A percentile compares a stretch with the other conserved stretches of the same genome.
Evolutionary conservation across 2,329 filamentous ascomycete species (phyloP).

Genomic region (Aspergillus cejpii): DNA sequence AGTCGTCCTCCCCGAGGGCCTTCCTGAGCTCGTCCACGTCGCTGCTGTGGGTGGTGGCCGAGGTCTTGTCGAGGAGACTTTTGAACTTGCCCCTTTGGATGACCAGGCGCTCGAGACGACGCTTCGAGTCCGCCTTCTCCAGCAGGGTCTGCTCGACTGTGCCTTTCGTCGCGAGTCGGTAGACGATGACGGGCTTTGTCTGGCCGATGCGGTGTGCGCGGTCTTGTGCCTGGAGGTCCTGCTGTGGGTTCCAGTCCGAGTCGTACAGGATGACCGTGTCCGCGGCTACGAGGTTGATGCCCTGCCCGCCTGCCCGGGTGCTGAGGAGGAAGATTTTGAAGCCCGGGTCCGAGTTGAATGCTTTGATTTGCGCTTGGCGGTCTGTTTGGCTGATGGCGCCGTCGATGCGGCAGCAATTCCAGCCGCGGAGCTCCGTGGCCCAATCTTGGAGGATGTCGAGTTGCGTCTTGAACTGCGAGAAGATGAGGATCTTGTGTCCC

Average conservation of each 20-base stretch:
- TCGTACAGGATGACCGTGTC: slow-evolving; percentile 93
- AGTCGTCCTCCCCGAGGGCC: slow-evolving; percentile 66
- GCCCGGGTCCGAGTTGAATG: slow-evolving; percentile 61
- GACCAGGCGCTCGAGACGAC: slow-evolving; percentile 84
- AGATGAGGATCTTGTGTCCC: slow-evolving; percentile 87
- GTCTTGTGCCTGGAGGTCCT: slow-evolving; percentile 93
- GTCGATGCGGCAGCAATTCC: slow-evolving; percentile 84
- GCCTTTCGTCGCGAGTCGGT: slow-evolving; percentile 83
- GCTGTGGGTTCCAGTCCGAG: slow-evolving; percentile 89
- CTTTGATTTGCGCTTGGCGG: slow-evolving; percentile 62
- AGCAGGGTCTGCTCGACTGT: slow-evolving; percentile 87
- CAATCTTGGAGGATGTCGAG: slow-evolving; percentile 88
- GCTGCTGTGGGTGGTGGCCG: slow-evolving; percentile 37
- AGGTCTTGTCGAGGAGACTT: slow-evolving; percentile 54
- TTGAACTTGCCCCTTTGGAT: slow-evolving; percentile 88
- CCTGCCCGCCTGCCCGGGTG: slow-evolving; percentile 86
- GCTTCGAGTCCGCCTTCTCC: slow-evolving; percentile 82
- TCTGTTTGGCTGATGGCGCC: slow-evolving; percentile 72
- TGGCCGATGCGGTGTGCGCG: slow-evolving; percentile 93
- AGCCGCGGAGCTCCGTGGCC: slow-evolving; percentile 66
- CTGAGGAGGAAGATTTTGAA: slow-evolving; percentile 78
- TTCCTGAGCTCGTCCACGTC: slow-evolving; percentile 58
- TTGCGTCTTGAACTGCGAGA: slow-evolving; percentile 93
- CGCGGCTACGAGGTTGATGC: slow-evolving; percentile 86
- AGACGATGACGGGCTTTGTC: slow-evolving; percentile 84